Percentiles rank a stretch among this genome's conserved stretches.
phyloP scores from a whole-genome alignment of 169 alveolate genomes.

The Cardiosporidium cionae region DNA sequence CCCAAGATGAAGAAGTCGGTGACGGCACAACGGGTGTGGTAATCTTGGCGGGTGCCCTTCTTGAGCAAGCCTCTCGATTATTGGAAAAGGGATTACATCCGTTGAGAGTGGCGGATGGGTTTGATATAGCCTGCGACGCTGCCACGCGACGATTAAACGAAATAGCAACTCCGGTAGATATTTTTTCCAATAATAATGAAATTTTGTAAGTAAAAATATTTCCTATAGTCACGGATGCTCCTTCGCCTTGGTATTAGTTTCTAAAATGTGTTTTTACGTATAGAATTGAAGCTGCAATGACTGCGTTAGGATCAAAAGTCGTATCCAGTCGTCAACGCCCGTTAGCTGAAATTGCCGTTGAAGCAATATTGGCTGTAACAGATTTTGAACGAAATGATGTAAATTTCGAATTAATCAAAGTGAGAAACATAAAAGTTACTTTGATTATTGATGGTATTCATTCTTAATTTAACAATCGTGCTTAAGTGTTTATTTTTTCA shows the following conservation, averaged over 20 bases:
- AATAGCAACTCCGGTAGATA: conserved; percentile 73
- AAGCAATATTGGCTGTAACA: conserved; percentile 95
- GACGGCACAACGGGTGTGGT: conserved; percentile 99
- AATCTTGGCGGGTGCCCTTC: conserved; percentile 95
- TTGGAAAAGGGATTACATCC: conserved; percentile 97
- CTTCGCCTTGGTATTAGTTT: neutral
- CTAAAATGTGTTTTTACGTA: neutral
- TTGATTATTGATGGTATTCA: neutral
- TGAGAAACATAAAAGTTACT: neutral
- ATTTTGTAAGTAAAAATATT: conserved; percentile 21
- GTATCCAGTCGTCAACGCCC: conserved; percentile 49
- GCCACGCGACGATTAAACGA: conserved; percentile 81
- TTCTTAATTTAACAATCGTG: neutral
- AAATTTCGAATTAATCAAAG: conserved; percentile 94
- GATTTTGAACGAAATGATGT: conserved; percentile 94
- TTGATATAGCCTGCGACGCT: conserved; percentile 89
- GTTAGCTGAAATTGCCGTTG: conserved; percentile 78
- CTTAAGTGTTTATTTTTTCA: neutral
- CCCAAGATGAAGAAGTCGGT: conserved; percentile 99
- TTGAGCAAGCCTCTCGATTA: conserved; percentile 84
- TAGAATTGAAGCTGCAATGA: conserved; percentile 79
- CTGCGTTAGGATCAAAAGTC: conserved; percentile 96
- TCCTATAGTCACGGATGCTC: neutral
- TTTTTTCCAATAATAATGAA: conserved; percentile 50
- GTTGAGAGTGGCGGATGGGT: conserved; percentile 94